Base-by-base conservation (phyloP, 305 asterid genomes). In the Petunia hybrid region DNA sequence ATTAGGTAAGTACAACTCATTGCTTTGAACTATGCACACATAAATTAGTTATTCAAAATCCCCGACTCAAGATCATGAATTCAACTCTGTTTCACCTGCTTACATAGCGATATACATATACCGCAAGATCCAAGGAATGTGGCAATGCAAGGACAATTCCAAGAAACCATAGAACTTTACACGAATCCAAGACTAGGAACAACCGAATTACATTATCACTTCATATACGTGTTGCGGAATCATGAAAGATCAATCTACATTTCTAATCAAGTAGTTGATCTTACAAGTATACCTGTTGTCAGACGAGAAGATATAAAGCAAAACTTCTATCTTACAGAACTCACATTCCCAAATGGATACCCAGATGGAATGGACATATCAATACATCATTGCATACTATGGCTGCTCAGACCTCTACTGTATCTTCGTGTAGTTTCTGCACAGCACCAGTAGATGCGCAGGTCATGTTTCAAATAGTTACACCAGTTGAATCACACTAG, bases 211-310 rank as follows among this genome's bases (percentile, higher is more conserved):
- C 45, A 48, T 48, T 35, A 48, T 48, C 62, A 35, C 45, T 71
- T 55, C 6, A 35, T 8, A 35, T 8, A 65, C 73, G 46, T 69
- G 39, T 43, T 35, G 38, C 35, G 6, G 59, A 69, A 57, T 46
- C 35, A 62, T 66, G 45, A 46, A 75, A 81, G 79, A 75, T 75
- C 55, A 81, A 83, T 86, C 86, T 86, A 88, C 87, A 84, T 79
- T 79, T 85, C 83, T 75, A 55, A 74, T 78, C 63, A 82, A 86
- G 81, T 48, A 69, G 35, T 31, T 80, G 80, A 80, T 85, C 83
- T 83, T 80, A 79, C 85, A 87, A 87, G 81, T 84, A 81, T 36
- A 71, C 78, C 13, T 51, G 83, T 80, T n/a, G 62, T 82, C 77
- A 73, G 46, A 62, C 66, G 6, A 41, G n/a, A 22, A 67, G 42